phyloP scores from a whole-genome alignment of 345 rosid genomes.

The Ailanthus altissimus region DNA sequence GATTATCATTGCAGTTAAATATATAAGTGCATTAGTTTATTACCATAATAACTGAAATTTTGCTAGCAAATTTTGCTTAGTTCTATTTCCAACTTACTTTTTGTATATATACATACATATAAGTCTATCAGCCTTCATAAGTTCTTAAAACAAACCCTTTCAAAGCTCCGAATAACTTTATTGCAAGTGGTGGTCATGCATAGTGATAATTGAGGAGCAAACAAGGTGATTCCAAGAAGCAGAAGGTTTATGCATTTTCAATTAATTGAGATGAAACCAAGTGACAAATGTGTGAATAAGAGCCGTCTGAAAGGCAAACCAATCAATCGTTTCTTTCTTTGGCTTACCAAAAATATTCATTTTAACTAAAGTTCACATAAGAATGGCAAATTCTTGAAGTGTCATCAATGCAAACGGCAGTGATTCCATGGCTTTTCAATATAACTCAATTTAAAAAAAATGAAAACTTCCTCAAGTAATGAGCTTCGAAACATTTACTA shows the following conservation, averaged over 20 bases:
- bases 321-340: neutral
- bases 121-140: neutral
- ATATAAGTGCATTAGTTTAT: too few relatives aligned
- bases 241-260: neutral
- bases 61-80: neutral
- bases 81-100: neutral
- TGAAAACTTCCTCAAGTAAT: neutral
- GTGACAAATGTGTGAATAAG: too few relatives aligned
- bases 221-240: neutral
- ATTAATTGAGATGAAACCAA: neutral
- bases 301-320: neutral
- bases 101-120: neutral
- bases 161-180: neutral
- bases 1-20: too few relatives aligned
- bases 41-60: neutral
- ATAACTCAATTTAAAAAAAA: neutral
- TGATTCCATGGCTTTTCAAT: neutral
- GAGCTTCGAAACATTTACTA: neutral
- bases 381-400: neutral
- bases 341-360: neutral
- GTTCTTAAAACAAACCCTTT: neutral
- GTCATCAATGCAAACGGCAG: neutral
- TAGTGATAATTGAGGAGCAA: neutral
- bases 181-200: neutral
- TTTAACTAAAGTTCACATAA: neutral